These are phyloP conservation scores for Globisporangium uncinulatum DNA, from an alignment of 352 stramenopile species.

Conservation along the genomic window DNA sequence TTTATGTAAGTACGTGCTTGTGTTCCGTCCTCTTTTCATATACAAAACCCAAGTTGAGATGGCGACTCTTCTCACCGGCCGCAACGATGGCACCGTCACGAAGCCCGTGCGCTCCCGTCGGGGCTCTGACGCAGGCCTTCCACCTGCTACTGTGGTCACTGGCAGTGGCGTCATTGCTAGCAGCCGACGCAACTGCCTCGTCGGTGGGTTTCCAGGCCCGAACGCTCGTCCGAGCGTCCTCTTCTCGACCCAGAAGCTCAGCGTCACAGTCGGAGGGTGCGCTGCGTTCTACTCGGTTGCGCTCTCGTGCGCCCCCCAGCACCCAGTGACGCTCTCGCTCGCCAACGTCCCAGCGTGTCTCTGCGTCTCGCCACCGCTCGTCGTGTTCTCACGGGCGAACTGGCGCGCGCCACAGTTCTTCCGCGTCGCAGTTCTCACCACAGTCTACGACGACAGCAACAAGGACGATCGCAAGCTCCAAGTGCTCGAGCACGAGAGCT, in stretches of 20 bases:
- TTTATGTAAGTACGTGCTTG: too few relatives aligned
- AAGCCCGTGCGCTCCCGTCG: constrained; percentile 4
- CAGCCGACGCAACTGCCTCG: constrained; percentile 13
- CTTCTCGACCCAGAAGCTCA: constrained; percentile 26
- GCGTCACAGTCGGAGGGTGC: constrained; percentile 35
- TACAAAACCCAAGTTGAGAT: too few relatives aligned
- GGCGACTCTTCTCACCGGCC: too few relatives aligned
- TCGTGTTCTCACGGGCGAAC: constrained; percentile 42
- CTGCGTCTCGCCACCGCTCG: constrained; percentile 36
- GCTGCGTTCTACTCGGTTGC: constrained; percentile 50
- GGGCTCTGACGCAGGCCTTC: not conserved
- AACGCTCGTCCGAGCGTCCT: constrained; percentile 27
- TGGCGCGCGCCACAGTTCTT: constrained; percentile 47
- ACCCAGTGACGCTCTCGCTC: constrained; percentile 37
- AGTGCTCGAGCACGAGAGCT: constrained; percentile 43
- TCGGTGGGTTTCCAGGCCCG: constrained; percentile 7
- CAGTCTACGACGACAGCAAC: constrained; percentile 15
- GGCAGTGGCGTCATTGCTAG: too few relatives aligned
- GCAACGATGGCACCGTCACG: not conserved
- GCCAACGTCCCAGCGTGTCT: constrained; percentile 44
- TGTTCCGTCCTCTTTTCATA: too few relatives aligned
- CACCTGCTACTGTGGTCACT: not conserved
- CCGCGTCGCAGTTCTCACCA: constrained; percentile 31
- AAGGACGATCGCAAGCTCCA: constrained; percentile 25
- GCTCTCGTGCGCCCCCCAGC: constrained; percentile 34